Percentiles rank a stretch among this genome's conserved stretches.
phyloP scores from a whole-genome alignment of 176 grass and related monocot genomes.

The Secale cereale region DNA sequence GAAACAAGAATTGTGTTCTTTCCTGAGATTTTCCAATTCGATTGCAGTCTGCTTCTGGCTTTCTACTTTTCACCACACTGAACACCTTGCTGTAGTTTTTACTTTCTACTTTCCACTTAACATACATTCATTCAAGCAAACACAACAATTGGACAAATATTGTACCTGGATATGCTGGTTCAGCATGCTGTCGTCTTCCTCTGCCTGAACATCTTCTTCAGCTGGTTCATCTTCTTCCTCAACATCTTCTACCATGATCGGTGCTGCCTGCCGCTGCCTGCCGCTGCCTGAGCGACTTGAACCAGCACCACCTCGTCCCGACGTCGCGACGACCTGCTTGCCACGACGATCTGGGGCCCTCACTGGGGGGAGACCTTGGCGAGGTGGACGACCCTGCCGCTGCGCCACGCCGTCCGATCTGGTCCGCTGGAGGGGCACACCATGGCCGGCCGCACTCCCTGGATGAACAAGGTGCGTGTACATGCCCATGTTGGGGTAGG shows the following conservation, averaged over 20 bases:
- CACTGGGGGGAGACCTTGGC: background rate
- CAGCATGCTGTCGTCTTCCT: background rate
- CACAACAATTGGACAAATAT: background rate
- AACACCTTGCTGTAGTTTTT: too few species aligned
- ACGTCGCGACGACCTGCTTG: background rate
- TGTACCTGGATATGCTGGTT: background rate
- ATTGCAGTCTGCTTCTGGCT: constrained; percentile 65
- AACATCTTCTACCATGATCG: background rate
- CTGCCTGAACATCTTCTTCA: background rate
- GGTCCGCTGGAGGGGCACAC: background rate
- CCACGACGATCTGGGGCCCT: background rate
- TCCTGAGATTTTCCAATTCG: constrained; percentile 88
- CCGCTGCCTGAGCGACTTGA: background rate
- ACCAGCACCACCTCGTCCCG: background rate
- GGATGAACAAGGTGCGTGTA: background rate
- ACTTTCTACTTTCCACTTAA: background rate
- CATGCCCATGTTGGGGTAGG: background rate
- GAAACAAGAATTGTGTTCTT: constrained; percentile 83
- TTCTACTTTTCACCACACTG: too few species aligned
- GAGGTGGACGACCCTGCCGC: background rate
- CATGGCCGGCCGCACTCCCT: too few species aligned
- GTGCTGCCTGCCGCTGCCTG: background rate
- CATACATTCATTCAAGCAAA: background rate
- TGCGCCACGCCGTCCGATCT: background rate
- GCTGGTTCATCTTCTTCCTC: background rate